Conservation (phyloP, 106 monocot species). For the Xerophyta viscosa region DNA sequence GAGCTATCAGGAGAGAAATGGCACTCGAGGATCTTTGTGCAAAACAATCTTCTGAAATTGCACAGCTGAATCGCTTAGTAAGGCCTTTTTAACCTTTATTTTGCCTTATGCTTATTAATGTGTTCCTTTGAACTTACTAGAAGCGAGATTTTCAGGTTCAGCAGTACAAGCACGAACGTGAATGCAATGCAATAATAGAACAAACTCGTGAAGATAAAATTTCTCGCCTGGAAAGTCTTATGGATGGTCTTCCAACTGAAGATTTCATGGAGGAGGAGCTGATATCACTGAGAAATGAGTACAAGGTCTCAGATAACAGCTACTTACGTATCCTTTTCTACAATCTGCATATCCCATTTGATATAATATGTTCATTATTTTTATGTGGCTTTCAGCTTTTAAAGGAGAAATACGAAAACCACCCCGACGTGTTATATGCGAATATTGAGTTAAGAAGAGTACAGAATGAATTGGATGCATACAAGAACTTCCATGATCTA, state of each 20-base stretch:
- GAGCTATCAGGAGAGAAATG: slow-evolving; percentile 95
- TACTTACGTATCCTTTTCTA: slow-evolving; percentile 1
- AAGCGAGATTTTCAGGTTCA: slow-evolving; percentile 50
- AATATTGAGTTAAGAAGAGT: slow-evolving; percentile 75
- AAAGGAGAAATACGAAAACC: slow-evolving; percentile 83
- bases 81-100: slow-evolving; percentile 1
- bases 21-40: slow-evolving; percentile 71
- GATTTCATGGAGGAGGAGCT: slow-evolving; percentile 90
- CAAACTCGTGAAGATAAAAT: slow-evolving; percentile 80
- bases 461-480: slow-evolving; percentile 70
- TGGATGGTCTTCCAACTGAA: slow-evolving; percentile 87
- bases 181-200: slow-evolving; percentile 79
- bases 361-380: not conserved
- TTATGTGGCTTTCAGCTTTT: slow-evolving; percentile 37
- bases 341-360: too few species aligned
- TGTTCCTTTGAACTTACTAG: not conserved
- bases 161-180: slow-evolving; percentile 97
- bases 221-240: slow-evolving; percentile 76
- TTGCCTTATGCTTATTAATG: not conserved
- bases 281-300: slow-evolving; percentile 61
- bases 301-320: slow-evolving; percentile 45
- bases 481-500: slow-evolving; percentile 65
- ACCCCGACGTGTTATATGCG: slow-evolving; percentile 68
- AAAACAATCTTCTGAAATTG: slow-evolving; percentile 80
- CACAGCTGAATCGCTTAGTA: slow-evolving; percentile 78